Evolutionary conservation across 2,329 filamentous ascomycete genomes (phyloP).

Genomic region (Talaromyces amestolkiae): DNA sequence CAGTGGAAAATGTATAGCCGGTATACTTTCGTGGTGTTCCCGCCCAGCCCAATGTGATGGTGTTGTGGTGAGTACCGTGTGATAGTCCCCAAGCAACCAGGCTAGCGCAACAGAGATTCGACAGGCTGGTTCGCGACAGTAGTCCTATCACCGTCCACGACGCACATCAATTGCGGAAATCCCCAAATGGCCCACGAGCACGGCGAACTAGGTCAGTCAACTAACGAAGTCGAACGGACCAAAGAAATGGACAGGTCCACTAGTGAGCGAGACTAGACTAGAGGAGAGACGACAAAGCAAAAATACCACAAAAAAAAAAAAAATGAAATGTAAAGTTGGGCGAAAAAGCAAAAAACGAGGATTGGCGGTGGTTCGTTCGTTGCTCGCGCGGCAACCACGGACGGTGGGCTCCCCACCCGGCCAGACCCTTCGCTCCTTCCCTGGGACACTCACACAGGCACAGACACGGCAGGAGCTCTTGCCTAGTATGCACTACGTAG

Average conservation of each 20-base stretch:
- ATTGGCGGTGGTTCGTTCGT: background rate
- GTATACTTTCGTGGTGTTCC: background rate
- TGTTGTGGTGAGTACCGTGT: background rate
- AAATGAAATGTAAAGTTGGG: background rate
- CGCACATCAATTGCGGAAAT: background rate
- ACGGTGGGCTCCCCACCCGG: background rate
- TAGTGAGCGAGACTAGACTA: background rate
- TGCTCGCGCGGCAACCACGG: constrained; percentile 12
- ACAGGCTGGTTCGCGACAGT: background rate
- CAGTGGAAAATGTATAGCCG: background rate
- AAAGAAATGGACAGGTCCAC: constrained; percentile 4
- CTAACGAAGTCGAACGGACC: background rate
- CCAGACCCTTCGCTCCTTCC: constrained; percentile 15
- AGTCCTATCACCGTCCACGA: background rate
- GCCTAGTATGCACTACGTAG: background rate
- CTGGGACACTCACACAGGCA: background rate
- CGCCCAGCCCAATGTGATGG: background rate
- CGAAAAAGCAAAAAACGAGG: background rate
- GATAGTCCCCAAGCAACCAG: background rate
- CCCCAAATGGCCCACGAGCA: constrained; percentile 8
- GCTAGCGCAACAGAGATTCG: background rate
- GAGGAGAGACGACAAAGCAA: background rate
- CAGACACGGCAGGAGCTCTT: background rate
- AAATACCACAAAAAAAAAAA: background rate
- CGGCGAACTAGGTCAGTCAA: background rate